A percentile compares a stretch with the other conserved stretches of the same genome.
phyloP scores from a whole-genome alignment of 129 eudicot genomes.

The Deinandra increscens region DNA sequence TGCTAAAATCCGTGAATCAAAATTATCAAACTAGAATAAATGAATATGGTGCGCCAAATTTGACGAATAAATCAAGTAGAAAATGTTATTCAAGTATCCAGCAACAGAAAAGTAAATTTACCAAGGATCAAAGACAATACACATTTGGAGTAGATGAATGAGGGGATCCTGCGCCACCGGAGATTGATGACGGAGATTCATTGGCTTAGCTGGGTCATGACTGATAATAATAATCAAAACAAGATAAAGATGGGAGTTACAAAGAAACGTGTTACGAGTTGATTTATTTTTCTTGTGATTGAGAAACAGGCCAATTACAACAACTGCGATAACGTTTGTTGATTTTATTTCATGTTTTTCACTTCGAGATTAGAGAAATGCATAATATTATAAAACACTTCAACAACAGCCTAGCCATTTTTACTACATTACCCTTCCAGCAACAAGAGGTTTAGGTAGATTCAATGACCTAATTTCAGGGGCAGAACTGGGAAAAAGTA shows the following conservation, averaged over 20 bases:
- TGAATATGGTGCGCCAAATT: not conserved
- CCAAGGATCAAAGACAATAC: conserved; percentile 18
- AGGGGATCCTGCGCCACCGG: conserved; percentile 74
- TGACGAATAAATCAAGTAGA: not conserved
- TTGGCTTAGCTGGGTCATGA: conserved; percentile 36
- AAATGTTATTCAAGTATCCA: not conserved
- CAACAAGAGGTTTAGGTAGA: conserved; percentile 79
- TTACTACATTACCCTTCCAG: conserved; percentile 47
- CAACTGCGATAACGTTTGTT: too few species aligned
- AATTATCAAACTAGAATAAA: not conserved
- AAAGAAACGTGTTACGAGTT: too few species aligned
- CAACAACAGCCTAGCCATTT: not conserved
- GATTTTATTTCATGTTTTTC: too few species aligned
- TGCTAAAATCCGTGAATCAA: not conserved
- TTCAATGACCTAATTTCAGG: conserved; percentile 82
- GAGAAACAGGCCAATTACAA: too few species aligned
- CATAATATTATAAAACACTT: not conserved
- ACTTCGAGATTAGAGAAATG: not conserved
- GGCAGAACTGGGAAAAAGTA: conserved; percentile 90
- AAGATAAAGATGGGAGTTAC: not conserved
- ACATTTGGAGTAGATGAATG: conserved; percentile 72
- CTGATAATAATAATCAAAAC: conserved; percentile 16
- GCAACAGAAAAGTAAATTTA: not conserved
- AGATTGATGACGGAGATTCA: conserved; percentile 81
- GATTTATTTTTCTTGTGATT: too few species aligned